These are phyloP conservation scores for Asterophora lycoperdoides DNA, from an alignment of 768 basidiomycete species.

Conservation along the genomic window DNA sequence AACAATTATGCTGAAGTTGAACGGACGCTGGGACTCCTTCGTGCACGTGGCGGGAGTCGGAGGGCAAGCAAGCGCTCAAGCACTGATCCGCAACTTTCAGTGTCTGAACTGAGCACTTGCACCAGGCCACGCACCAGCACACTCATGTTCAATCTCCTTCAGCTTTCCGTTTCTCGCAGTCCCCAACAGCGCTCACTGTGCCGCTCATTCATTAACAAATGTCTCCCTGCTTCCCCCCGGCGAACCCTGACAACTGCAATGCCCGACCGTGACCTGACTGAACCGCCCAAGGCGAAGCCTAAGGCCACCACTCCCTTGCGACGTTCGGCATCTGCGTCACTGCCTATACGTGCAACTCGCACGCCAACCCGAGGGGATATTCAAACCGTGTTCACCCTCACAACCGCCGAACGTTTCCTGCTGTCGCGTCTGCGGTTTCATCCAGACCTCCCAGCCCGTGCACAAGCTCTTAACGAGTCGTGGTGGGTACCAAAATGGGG, in stretches of 20 bases:
- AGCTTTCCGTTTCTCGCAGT: not conserved
- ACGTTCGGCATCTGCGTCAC: constrained; percentile 78
- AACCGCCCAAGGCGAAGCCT: constrained; percentile 59
- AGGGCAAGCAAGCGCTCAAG: too few relatives aligned
- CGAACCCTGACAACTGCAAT: not conserved
- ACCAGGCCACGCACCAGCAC: not conserved
- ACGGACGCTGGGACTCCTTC: too few relatives aligned
- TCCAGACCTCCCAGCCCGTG: constrained; percentile 46
- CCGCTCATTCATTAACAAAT: not conserved
- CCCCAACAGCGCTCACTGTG: not conserved
- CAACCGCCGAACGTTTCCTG: constrained; percentile 82
- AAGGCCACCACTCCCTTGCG: constrained; percentile 78
- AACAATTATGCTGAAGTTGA: too few relatives aligned
- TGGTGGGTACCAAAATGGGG: constrained; percentile 80
- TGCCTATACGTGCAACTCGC: constrained; percentile 81
- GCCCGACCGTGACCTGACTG: constrained; percentile 6
- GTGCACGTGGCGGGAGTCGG: too few relatives aligned
- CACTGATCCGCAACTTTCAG: too few relatives aligned
- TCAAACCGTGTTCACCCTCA: constrained; percentile 73
- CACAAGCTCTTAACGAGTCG: constrained; percentile 66
- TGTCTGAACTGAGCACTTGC: too few relatives aligned
- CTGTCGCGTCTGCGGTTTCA: constrained; percentile 56
- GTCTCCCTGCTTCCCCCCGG: not conserved
- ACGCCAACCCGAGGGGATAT: constrained; percentile 83
- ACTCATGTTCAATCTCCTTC: not conserved